Evolutionary conservation across 495 filamentous ascomycete genomes (phyloP), one percentile per base, ranked within the genome.

Genomic region (Penicillium turbatum): DNA sequence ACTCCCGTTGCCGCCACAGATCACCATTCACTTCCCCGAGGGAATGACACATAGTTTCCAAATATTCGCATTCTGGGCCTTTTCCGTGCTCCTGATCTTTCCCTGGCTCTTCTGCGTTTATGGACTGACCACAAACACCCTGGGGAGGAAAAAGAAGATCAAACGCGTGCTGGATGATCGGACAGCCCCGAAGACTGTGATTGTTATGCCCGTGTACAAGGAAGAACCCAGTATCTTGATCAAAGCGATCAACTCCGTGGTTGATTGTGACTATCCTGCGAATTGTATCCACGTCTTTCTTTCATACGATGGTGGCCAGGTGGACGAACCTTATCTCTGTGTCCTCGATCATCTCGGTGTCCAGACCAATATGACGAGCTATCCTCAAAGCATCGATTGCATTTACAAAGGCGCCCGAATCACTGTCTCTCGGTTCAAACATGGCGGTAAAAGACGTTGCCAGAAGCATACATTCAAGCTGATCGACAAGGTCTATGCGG

Each of bases 61-160:
- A 65, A 95, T 90, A 90, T 97, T 97, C 59, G 92, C 91, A 4
- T 97, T 98, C 64, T 96, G 88, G 84, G 81, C 88, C n/a, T 98
- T 98, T 61, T 84, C 92, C 0, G 83, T 78, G 45, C 80, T 97
- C 11, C 72, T 98, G 30, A 87, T 86, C 1, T 77, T 96, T 7
- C 93, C 93, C 2, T 97, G 92, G 91, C 79, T 96, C 4, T 88
- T 96, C 61, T 97, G 92, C 68, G 80, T 97, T 39, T 95, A 93
- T 64, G 84, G 91, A 57, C 81, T 96, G 12, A 85, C 96, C 43
- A 96, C 89, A 7, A 86, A 91, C 66, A 86, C 85, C 30, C 73
- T 97, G 21, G 92, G 93, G 34, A 82, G 89, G 44, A 86, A 75
- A 24, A 89, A 88, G 59, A 81, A 85, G 31, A 87, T 96, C 60